phyloP scores from a whole-genome alignment of 768 basidiomycete species.

The Mycena vitilis region DNA sequence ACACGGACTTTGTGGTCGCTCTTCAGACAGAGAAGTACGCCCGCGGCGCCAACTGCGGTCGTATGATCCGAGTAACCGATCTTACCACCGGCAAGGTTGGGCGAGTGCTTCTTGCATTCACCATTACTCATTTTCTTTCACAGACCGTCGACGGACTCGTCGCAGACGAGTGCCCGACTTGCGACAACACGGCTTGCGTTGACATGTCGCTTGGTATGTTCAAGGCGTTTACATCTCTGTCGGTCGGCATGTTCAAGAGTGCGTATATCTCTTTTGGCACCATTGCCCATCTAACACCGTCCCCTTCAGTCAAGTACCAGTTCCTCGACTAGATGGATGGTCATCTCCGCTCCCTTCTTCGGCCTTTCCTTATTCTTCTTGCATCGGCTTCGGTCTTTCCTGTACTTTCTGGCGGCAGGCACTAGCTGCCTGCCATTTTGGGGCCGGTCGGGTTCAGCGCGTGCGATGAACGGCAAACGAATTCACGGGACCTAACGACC shows the following conservation, averaged over 20 bases:
- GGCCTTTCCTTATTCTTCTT: constrained; percentile 26
- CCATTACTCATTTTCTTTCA: constrained; percentile 7
- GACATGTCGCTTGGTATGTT: constrained; percentile 30
- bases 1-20: constrained; percentile 53
- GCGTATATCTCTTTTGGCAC: not conserved
- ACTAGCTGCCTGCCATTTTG: constrained; percentile 11
- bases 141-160: constrained; percentile 70
- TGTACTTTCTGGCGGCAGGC: constrained; percentile 16
- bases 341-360: constrained; percentile 28
- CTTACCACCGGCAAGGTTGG: constrained; percentile 62
- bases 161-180: constrained; percentile 88
- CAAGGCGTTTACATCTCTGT: constrained; percentile 18
- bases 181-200: constrained; percentile 19
- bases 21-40: constrained; percentile 62
- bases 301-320: constrained; percentile 23
- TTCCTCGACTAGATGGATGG: constrained; percentile 19
- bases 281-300: not conserved
- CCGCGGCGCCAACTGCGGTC: constrained; percentile 72
- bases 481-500: constrained; percentile 55
- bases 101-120: not conserved
- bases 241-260: constrained; percentile 28
- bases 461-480: constrained; percentile 37
- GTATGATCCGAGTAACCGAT: constrained; percentile 73
- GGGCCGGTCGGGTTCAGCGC: constrained; percentile 25
- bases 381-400: constrained; percentile 22